These are phyloP conservation scores for Collariella sp. DNA, from an alignment of 495 filamentous ascomycete species.

Conservation along the genomic window DNA sequence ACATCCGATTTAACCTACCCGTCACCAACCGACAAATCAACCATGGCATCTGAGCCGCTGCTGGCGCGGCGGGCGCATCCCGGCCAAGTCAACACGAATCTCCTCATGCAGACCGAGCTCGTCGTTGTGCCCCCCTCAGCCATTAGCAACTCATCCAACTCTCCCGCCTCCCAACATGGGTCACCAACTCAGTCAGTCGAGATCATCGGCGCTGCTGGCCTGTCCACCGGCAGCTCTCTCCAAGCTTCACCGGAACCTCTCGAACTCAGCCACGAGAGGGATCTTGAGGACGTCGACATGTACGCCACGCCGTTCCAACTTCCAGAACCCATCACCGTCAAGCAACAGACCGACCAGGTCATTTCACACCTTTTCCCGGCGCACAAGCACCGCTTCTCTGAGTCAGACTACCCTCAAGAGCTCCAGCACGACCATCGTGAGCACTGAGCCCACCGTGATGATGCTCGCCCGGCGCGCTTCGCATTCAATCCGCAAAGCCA, in stretches of 20 bases:
- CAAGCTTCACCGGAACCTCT: conserved; percentile 37
- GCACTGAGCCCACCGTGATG: conserved; percentile 28
- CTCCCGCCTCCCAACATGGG: conserved; percentile 34
- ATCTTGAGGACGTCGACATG: conserved; percentile 17
- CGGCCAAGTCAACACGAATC: conserved; percentile 33
- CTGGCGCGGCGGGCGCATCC: conserved; percentile 32
- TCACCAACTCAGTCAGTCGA: conserved; percentile 38
- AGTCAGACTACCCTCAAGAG: conserved; percentile 20
- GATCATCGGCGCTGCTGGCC: conserved; percentile 20
- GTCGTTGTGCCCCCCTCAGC: conserved; percentile 30
- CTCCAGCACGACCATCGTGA: conserved; percentile 31
- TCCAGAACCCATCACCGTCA: conserved; percentile 32
- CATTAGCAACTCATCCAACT: conserved; percentile 36
- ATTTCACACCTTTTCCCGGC: conserved; percentile 24
- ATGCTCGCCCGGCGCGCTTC: conserved; percentile 42
- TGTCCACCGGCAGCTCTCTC: conserved; percentile 34
- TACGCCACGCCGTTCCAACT: conserved; percentile 27
- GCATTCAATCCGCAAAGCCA: conserved; percentile 29
- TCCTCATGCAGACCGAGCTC: conserved; percentile 28
- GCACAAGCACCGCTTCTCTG: conserved; percentile 32
- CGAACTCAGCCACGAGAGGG: conserved; percentile 23
- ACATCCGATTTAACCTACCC: conserved; percentile 4
- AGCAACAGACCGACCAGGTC: conserved; percentile 2
- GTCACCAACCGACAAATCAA: conserved; percentile 17
- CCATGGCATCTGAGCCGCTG: conserved; percentile 31